A percentile compares a stretch with the other conserved stretches of the same genome.
These are phyloP conservation scores for Rhynchosporium secalis DNA, from an alignment of 2,329 filamentous ascomycete genomes.

Conservation along the genomic window DNA sequence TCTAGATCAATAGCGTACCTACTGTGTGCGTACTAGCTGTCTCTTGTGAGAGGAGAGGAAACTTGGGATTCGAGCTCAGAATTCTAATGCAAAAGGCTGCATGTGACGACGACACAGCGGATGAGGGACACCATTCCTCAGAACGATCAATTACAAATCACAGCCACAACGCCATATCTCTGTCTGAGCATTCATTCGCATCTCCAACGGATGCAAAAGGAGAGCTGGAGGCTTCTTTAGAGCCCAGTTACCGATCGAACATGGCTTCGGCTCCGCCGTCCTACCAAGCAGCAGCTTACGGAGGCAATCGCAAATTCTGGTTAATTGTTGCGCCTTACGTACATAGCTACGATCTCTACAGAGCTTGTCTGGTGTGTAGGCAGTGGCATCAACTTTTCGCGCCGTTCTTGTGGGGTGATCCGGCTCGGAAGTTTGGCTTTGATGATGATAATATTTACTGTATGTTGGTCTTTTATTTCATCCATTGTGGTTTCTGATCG, in stretches of 20 bases:
- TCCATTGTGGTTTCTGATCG: background rate
- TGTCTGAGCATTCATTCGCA: background rate
- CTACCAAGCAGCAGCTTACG: constrained; percentile 28
- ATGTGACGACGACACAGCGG: constrained; percentile 9
- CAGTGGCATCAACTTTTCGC: constrained; percentile 28
- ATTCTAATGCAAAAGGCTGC: background rate
- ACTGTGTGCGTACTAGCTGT: background rate
- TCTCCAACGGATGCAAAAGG: background rate
- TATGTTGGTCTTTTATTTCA: constrained; percentile 19
- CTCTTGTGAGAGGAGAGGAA: background rate
- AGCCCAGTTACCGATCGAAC: background rate
- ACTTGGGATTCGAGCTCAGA: background rate
- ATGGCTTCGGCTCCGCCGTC: constrained; percentile 27
- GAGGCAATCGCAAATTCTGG: constrained; percentile 24
- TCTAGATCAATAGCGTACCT: too few relatives aligned
- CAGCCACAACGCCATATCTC: background rate
- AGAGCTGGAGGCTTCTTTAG: background rate
- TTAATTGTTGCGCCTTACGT: constrained; percentile 29
- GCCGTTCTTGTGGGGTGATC: constrained; percentile 29
- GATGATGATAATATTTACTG: constrained; percentile 29
- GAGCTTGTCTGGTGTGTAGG: constrained; percentile 26
- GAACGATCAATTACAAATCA: background rate
- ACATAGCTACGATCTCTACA: constrained; percentile 25
- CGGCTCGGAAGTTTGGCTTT: constrained; percentile 26
- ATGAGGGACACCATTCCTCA: constrained; percentile 2